These are phyloP conservation scores for Anacardium occidentale DNA, from an alignment of 345 rosid species.

Conservation along the genomic window DNA sequence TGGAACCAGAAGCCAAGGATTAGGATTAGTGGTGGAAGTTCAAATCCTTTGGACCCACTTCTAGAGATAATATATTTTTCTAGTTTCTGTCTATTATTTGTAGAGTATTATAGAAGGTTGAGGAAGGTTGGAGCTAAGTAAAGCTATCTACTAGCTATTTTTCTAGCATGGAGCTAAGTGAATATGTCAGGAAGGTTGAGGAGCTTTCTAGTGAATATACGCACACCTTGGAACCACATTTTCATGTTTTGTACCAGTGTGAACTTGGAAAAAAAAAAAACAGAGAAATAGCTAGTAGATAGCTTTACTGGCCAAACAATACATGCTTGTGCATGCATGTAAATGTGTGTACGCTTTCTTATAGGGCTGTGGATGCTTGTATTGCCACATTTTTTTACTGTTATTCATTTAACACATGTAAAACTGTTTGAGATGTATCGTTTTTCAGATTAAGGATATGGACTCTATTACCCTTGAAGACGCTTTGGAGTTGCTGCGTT, in stretches of 20 bases:
- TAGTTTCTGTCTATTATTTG: too few relatives aligned
- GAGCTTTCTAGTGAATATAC: too few relatives aligned
- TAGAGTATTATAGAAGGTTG: too few relatives aligned
- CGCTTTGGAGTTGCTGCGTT: slow-evolving; percentile 74
- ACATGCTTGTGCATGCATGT: neutral
- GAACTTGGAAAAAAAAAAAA: neutral
- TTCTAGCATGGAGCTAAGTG: too few relatives aligned
- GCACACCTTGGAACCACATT: neutral
- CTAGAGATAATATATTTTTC: too few relatives aligned
- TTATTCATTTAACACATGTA: neutral
- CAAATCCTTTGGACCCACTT: too few relatives aligned
- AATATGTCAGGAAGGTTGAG: too few relatives aligned
- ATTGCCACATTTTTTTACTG: slow-evolving; percentile 4
- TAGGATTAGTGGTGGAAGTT: too few relatives aligned
- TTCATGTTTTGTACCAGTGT: neutral
- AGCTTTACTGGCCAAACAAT: neutral
- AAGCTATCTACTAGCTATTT: too few relatives aligned
- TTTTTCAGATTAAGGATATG: slow-evolving; percentile 66
- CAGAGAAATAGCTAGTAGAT: neutral
- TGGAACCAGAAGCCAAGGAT: neutral
- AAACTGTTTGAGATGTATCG: slow-evolving; percentile 7
- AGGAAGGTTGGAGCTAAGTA: too few relatives aligned
- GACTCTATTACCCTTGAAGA: slow-evolving; percentile 61
- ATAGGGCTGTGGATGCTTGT: neutral
- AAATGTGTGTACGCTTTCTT: neutral